phyloP scores from a whole-genome alignment of 805 yeast genomes.

The Kodamaea nitidulidarum region DNA sequence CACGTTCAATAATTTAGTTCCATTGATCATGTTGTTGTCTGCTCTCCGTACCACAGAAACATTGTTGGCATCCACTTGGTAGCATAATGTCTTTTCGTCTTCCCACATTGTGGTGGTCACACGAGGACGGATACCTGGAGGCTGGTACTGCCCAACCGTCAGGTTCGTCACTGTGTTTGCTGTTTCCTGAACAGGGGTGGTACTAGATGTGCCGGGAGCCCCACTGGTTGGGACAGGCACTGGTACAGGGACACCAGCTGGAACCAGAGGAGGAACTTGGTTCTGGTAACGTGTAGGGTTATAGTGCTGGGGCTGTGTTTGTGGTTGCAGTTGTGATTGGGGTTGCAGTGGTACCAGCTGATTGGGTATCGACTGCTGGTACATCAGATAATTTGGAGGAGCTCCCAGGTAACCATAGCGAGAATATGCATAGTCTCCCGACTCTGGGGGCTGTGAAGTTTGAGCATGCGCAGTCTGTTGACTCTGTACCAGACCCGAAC shows the following conservation, averaged over 20 bases:
- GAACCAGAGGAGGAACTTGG: slow-evolving; percentile 12
- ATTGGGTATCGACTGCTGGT: slow-evolving; percentile 19
- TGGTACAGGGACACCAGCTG: slow-evolving; percentile 12
- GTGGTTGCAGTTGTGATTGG: slow-evolving; percentile 13
- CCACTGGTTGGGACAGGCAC: slow-evolving; percentile 6
- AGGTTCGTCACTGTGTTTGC: slow-evolving; percentile 12
- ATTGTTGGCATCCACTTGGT: slow-evolving; percentile 80
- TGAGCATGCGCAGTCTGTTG: slow-evolving; percentile 1
- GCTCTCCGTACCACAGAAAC: slow-evolving; percentile 80
- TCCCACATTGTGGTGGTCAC: slow-evolving; percentile 91
- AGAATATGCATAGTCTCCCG: slow-evolving; percentile 9
- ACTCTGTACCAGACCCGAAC: slow-evolving; percentile 1
- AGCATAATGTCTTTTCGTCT: slow-evolving; percentile 79
- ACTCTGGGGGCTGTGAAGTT: slow-evolving; percentile 4
- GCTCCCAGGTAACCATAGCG: slow-evolving; percentile 31
- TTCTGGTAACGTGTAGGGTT: slow-evolving; percentile 11
- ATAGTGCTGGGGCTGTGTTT: slow-evolving; percentile 25
- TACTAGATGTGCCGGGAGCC: slow-evolving; percentile 2
- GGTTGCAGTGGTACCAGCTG: slow-evolving; percentile 5
- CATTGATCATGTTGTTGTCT: slow-evolving; percentile 81
- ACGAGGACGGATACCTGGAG: slow-evolving; percentile 51
- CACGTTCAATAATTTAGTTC: slow-evolving; percentile 76
- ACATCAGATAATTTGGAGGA: slow-evolving; percentile 18
- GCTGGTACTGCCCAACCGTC: slow-evolving; percentile 43
- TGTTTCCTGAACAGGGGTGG: slow-evolving; percentile 4